phyloP scores from a whole-genome alignment of 2,329 filamentous ascomycete species.

The Penicillium polonicum region DNA sequence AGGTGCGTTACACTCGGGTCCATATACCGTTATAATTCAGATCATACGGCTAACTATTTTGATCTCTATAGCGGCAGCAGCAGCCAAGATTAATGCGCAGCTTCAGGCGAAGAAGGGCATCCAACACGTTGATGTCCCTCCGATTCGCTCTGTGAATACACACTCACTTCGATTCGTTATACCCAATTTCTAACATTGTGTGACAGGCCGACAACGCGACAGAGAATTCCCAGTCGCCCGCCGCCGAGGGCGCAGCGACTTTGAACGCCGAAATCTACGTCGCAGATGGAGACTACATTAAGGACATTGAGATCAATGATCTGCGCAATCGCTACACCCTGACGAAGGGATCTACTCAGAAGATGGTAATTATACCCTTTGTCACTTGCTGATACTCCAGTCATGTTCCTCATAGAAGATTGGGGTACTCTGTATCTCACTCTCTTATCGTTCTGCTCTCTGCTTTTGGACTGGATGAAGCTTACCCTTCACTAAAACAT shows the following conservation, averaged over 20 bases:
- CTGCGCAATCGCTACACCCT: slow-evolving; percentile 93
- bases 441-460: slow-evolving; percentile 28
- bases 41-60: slow-evolving; percentile 9
- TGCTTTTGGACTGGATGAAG: slow-evolving; percentile 59
- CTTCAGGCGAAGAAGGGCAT: slow-evolving; percentile 84
- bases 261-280: slow-evolving; percentile 89
- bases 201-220: slow-evolving; percentile 50
- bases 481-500: slow-evolving; percentile 64
- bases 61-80: slow-evolving; percentile 68
- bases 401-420: slow-evolving; percentile 39
- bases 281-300: slow-evolving; percentile 95
- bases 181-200: slow-evolving; percentile 14
- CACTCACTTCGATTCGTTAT: not conserved
- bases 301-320: slow-evolving; percentile 98
- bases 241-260: slow-evolving; percentile 52
- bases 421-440: slow-evolving; percentile 35
- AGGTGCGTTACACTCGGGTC: slow-evolving; percentile 53
- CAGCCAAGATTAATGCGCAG: slow-evolving; percentile 80
- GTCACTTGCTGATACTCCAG: slow-evolving; percentile 65
- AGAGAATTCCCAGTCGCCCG: slow-evolving; percentile 55
- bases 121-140: slow-evolving; percentile 85
- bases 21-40: not conserved
- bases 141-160: slow-evolving; percentile 62
- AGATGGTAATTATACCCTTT: slow-evolving; percentile 94
- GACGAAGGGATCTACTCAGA: slow-evolving; percentile 95